Evolutionary conservation across 2,329 filamentous ascomycete species (phyloP), one percentile per base, ranked within the genome.

Genomic region (Septoria linicola): DNA sequence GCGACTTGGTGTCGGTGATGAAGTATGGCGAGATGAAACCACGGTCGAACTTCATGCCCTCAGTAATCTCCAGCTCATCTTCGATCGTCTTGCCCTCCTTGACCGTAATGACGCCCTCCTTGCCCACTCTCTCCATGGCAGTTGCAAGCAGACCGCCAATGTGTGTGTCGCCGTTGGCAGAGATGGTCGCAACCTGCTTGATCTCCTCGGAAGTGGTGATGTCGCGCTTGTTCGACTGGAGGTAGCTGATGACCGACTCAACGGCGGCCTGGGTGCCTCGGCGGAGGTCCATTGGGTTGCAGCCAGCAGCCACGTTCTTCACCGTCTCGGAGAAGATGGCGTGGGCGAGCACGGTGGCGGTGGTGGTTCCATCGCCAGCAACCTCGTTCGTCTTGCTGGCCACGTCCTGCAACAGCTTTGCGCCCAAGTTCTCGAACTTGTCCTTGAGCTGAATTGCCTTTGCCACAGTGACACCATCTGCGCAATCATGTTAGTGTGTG

Each of bases 21-120:
- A 99, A 99, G 85, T 99, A 99, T 65, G 93, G 91, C 20, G 93
- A 99, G 71, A 96, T 92, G 75, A 87, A 99, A 59, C 93, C 93
- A 70, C 93, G 92, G 83, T 99, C 93, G 78, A 99, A 99, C 75
- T 93, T 90, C 93, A 99, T 99, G 72, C 93, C 93, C 85, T 99
- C 93, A 54, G 93, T 99, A 57, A 99, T 85, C 79, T 99, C 93
- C 50, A 99, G 87, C 83, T 99, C 93, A 66, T 99, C 93, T 67
- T 88, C 84, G 70, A 95, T 86, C 55, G 93, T 97, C 87, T 97
- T 99, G 72, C 93, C 93, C 82, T 99, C 93, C 87, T 99, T 99
- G 70, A 97, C 92, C 53, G 93, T 99, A 74, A 99, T 99, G 69
- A 99, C 93, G 80, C 93, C 93, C 80, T 99, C 93, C 83, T 99